Evolutionary conservation across 768 basidiomycete species (phyloP).

Genomic region (Baorangia bicolor): DNA sequence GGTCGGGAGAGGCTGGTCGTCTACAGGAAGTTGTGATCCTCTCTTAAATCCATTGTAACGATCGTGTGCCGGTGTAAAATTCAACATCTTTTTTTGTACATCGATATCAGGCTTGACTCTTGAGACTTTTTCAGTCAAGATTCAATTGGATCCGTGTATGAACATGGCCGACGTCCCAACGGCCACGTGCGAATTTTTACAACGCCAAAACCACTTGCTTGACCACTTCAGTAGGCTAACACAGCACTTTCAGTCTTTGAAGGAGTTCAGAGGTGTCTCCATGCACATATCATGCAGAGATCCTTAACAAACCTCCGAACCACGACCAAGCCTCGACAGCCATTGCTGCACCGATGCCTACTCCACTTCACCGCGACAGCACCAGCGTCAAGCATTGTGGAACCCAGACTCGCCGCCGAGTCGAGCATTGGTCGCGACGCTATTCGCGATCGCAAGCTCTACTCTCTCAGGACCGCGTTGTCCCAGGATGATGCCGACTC

Average conservation of each 20-base stretch:
- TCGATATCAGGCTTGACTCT: not conserved
- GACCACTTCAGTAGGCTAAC: not conserved
- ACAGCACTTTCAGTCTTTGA: not conserved
- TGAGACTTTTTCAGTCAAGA: no score
- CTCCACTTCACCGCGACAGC: slow-evolving; percentile 13
- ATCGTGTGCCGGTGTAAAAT: not conserved
- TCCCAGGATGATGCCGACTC: slow-evolving; percentile 36
- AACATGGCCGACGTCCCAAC: not conserved
- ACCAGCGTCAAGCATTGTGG: not conserved
- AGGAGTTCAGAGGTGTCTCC: not conserved
- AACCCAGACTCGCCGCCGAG: slow-evolving; percentile 4
- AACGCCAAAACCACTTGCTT: not conserved
- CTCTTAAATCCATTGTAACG: not conserved
- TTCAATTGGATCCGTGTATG: not conserved
- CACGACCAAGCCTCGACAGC: slow-evolving; percentile 6
- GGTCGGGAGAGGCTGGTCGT: slow-evolving; percentile 54
- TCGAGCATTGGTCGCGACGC: slow-evolving; percentile 5
- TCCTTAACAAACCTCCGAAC: slow-evolving; percentile 22
- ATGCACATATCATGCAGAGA: slow-evolving; percentile 24
- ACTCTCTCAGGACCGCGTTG: slow-evolving; percentile 30
- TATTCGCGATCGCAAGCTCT: slow-evolving; percentile 27
- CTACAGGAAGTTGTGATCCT: slow-evolving; percentile 7
- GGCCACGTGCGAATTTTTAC: slow-evolving; percentile 17
- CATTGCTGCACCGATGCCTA: slow-evolving; percentile 4
- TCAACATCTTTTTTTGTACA: not conserved